These are phyloP conservation scores for Phytophthora pseudosyringae DNA, from an alignment of 352 stramenopile genomes.

Conservation along the genomic window DNA sequence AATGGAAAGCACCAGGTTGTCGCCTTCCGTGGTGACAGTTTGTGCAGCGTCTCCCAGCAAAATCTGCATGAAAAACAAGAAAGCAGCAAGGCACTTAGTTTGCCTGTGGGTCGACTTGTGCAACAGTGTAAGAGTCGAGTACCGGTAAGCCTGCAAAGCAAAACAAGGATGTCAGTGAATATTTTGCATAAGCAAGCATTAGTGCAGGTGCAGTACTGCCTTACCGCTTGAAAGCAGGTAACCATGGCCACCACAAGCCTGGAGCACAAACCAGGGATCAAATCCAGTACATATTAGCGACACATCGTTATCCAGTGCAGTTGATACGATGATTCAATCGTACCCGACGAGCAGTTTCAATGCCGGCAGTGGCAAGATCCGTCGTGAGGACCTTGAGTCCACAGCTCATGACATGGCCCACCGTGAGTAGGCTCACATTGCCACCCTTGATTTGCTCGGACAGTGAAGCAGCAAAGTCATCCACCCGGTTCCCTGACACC, in stretches of 20 bases:
- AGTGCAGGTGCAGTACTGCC: background rate
- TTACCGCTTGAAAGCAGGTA: slow-evolving; percentile 90
- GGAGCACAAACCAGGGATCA: background rate
- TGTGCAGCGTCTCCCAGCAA: slow-evolving; percentile 92
- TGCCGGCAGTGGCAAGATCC: slow-evolving; percentile 54
- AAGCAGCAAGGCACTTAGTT: slow-evolving; percentile 2
- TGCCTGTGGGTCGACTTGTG: slow-evolving; percentile 89
- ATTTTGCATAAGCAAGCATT: background rate
- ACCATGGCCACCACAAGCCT: slow-evolving; percentile 93
- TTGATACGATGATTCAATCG: slow-evolving; percentile 48
- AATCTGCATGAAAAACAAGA: slow-evolving; percentile 38
- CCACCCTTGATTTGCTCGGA: slow-evolving; percentile 49
- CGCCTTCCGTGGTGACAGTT: slow-evolving; percentile 95
- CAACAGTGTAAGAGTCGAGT: slow-evolving; percentile 53
- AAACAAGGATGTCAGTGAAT: slow-evolving; percentile 14
- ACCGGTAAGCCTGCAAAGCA: slow-evolving; percentile 34
- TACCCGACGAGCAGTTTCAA: slow-evolving; percentile 59
- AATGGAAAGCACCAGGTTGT: slow-evolving; percentile 96
- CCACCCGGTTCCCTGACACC: slow-evolving; percentile 47
- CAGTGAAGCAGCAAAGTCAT: slow-evolving; percentile 56
- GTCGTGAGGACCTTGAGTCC: slow-evolving; percentile 64
- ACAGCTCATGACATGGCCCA: slow-evolving; percentile 68
- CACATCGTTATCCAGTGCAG: slow-evolving; percentile 37
- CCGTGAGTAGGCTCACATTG: slow-evolving; percentile 49
- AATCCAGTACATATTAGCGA: background rate